phyloP scores from a whole-genome alignment of 495 filamentous ascomycete species.

The Aspergillus kassunensis region DNA sequence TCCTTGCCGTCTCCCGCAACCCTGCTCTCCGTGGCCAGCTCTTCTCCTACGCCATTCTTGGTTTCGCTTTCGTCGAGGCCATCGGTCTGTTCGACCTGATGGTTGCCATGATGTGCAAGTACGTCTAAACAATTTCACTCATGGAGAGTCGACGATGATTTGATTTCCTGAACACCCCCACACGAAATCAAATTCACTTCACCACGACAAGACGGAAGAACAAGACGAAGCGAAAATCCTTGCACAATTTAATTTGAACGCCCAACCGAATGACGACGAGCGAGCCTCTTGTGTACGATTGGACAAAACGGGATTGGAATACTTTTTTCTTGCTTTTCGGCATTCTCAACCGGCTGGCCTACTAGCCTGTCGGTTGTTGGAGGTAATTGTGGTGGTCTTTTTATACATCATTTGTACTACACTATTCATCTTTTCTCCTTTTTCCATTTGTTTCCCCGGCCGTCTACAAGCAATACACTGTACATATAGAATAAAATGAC shows the following conservation, averaged over 20 bases:
- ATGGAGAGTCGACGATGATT: not conserved
- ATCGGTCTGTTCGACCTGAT: conserved; percentile 92
- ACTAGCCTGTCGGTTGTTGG: conserved; percentile 11
- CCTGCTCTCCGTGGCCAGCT: conserved; percentile 84
- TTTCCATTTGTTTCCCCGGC: conserved; percentile 16
- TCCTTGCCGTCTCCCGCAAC: conserved; percentile 83
- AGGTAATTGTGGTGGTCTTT: conserved; percentile 29
- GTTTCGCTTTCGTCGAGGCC: conserved; percentile 91
- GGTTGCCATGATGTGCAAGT: conserved; percentile 86
- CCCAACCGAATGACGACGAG: not conserved
- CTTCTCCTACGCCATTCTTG: conserved; percentile 90
- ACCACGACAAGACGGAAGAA: not conserved
- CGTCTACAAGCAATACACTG: conserved; percentile 30
- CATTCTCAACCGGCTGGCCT: not conserved
- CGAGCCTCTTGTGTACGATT: not conserved
- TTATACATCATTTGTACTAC: conserved; percentile 32
- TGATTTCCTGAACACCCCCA: not conserved
- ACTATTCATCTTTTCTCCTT: conserved; percentile 15
- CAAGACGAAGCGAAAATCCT: not conserved
- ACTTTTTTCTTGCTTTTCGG: not conserved
- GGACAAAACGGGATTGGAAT: not conserved
- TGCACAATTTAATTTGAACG: no score
- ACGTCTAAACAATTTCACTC: conserved; percentile 38
- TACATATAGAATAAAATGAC: conserved; percentile 46
- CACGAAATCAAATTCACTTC: not conserved